These are phyloP conservation scores for Xylariaceae sp. DNA, from an alignment of 2,329 filamentous ascomycete genomes.

Conservation along the genomic window DNA sequence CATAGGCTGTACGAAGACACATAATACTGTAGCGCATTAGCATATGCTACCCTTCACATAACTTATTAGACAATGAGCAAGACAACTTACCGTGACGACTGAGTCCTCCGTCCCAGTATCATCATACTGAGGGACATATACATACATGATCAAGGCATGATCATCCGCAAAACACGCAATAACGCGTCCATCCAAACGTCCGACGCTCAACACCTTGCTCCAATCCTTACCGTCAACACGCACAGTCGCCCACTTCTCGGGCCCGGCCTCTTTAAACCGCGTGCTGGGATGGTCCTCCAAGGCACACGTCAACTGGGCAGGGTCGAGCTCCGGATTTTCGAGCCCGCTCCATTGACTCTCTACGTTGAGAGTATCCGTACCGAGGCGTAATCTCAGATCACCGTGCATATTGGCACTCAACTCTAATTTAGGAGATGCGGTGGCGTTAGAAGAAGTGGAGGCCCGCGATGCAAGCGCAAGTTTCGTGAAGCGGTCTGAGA, in stretches of 20 bases:
- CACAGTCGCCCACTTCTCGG: slow-evolving; percentile 85
- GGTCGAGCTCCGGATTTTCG: slow-evolving; percentile 85
- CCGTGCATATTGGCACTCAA: slow-evolving; percentile 95
- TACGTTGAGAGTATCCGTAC: slow-evolving; percentile 83
- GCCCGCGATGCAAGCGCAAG: slow-evolving; percentile 60
- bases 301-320: slow-evolving; percentile 69
- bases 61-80: background rate
- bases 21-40: slow-evolving; percentile 34
- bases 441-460: slow-evolving; percentile 24
- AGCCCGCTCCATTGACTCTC: slow-evolving; percentile 84
- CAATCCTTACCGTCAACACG: slow-evolving; percentile 92
- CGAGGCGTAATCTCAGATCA: slow-evolving; percentile 75
- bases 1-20: slow-evolving; percentile 36
- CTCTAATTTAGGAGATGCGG: slow-evolving; percentile 70
- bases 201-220: slow-evolving; percentile 91
- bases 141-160: slow-evolving; percentile 80
- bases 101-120: slow-evolving; percentile 68
- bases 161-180: slow-evolving; percentile 89
- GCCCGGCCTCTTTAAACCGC: slow-evolving; percentile 73
- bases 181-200: slow-evolving; percentile 83
- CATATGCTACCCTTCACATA: background rate
- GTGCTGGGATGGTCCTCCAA: slow-evolving; percentile 82
- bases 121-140: slow-evolving; percentile 75
- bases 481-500: slow-evolving; percentile 93
- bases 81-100: slow-evolving; percentile 68